Base-by-base conservation (phyloP, 2,329 filamentous ascomycete species). In the Pseudogymnoascus destructans region DNA sequence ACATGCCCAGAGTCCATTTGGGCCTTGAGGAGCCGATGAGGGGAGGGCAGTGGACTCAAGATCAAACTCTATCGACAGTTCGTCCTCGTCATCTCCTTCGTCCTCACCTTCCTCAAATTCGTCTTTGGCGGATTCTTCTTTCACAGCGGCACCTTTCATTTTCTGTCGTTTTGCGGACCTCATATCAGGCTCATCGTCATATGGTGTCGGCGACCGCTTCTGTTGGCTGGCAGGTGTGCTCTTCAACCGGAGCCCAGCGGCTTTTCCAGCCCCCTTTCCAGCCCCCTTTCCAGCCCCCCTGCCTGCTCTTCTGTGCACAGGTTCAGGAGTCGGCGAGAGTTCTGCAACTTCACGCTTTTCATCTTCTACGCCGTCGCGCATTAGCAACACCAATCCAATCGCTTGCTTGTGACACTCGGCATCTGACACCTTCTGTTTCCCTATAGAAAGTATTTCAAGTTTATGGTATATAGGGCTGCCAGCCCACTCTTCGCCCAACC, bases 1-100 rank as follows among this genome's bases (percentile, higher is more conserved):
- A 65, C 86, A 89, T 1, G 73, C 73, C 85, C 85, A 89, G 0
- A 81, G 81, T 57, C 84, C 79, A 60, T 81, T 75, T 0, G 81
- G 79, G 0, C 80, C 82, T 32, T 75, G 73, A 0, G 80, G 75
- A 2, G 68, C 70, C 6, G 72, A 71, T 3, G 76, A 75, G 0
- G 78, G 79, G 9, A 80, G 64, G 54, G 7, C 10, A 27, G 46
- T 52, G 25, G 46, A 19, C 15, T 52, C n/a, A 10, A 70, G 74
- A 58, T 81, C 32, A 33, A 61, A 30, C 46, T 38, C 40, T 3
- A 61, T 46, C n/a, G 23, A 27, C 13, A 61, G 27, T 17, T 59
- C 54, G 7, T 59, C 58, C 19, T 38, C 32, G 19, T 38, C 49
- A 25, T 58, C 58, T 10, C 19, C 6, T 27, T 35, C 46, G 27